Base-by-base conservation (phyloP, 208 protist species). In the Trypanosoma grayi region DNA sequence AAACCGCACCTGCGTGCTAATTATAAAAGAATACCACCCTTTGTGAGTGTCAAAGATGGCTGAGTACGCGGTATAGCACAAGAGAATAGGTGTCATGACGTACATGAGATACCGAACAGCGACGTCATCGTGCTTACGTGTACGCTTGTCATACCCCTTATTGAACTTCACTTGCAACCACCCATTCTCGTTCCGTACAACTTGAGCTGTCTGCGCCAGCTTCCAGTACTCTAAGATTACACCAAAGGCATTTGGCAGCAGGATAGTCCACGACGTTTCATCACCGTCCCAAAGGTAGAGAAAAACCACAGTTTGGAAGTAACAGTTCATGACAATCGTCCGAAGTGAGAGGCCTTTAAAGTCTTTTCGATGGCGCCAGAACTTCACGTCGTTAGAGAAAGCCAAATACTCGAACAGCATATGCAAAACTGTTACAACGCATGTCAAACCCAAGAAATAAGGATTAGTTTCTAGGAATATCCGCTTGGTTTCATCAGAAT, bases 331-430 rank as follows among this genome's bases (percentile, higher is more conserved):
- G 36, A 97, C 79, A 41, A 99, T 81, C 5, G 90, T 97, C 18
- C 94, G 81, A 6, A 99, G 71, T 4, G 97, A 99, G 0, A 99
- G 69, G 4, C 98, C 98, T 18, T 92, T 91, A 77, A 99, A 95
- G 48, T 95, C 83, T 63, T 99, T 97, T 22, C 87, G 79, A 30
- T 73, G 70, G 22, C 74, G 66, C 88, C 91, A 96, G 63, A 94
- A 97, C 51, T 81, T 77, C 24, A 94, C 77, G 67, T 96, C 97
- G 72, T 99, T 98, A 48, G 99, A 98, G 73, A 99, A 98, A 5
- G 98, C 98, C n/a, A 99, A 73, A 60, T 98, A 97, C 75, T 99
- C 98, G 65, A 99, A 99, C 7, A 99, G 56, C 41, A 91, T 95
- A 73, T 99, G 98, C 36, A 99, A 86, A 9, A 98, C 40, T 9